Evolutionary conservation across 495 filamentous ascomycete species (phyloP), one percentile per base, ranked within the genome.

Genomic region (Articulospora tetracladia): DNA sequence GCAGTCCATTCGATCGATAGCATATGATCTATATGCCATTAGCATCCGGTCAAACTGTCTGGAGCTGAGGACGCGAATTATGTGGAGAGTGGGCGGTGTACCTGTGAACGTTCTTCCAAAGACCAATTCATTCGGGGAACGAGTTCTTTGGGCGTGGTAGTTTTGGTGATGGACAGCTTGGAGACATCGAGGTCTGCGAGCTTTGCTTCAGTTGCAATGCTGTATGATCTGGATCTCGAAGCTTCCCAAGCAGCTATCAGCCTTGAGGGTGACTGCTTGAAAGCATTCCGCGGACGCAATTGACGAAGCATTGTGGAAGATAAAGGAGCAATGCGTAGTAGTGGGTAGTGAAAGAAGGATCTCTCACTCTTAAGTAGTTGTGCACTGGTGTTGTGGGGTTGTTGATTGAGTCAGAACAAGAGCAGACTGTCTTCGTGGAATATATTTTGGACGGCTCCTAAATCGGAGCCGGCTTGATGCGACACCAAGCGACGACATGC

Each of bases 1-100:
- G 92, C 86, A 24, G 89, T 91, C 94, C 94, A 98, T 82, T 98
- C 93, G 60, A 95, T 79, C 34, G 87, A 87, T 62, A 98, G 85
- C 95, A 98, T 98, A 75, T 98, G 94, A 77, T 97, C 93, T 68
- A 15, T 22, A n/a, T 44, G 7, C 15, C 3, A n/a, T 44, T 44
- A 44, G 39, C 39, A 32, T 4, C 17, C n/a, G 8, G 8, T 44
- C 17, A 12, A 44, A 19, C 39, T 11, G 39, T 11, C n/a, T n/a
- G n/a, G n/a, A n/a, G n/a, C n/a, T n/a, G n/a, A n/a, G n/a, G n/a
- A n/a, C n/a, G n/a, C n/a, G n/a, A n/a, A 46, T 26, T 36, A 23
- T 50, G 25, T 26, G 19, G 44, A 58, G 47, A 62, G 28, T 53
- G 28, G 58, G 34, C 6, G 24, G 34, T 22, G 17, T 60, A 66